Conservation (phyloP, 768 basidiomycete genomes). For the Russula emetica region DNA sequence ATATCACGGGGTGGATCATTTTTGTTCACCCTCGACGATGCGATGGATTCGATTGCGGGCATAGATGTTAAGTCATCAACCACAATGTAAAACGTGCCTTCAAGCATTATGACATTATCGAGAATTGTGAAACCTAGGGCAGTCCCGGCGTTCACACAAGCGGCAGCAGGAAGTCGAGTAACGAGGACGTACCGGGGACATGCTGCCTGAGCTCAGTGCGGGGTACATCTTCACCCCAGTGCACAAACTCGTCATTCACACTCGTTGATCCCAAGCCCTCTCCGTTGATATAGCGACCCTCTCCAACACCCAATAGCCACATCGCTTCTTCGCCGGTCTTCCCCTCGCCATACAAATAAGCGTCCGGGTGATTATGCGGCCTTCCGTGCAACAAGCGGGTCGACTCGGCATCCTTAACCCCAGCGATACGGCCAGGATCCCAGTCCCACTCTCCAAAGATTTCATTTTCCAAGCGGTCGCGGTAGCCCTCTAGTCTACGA, state of each 20-base stretch:
- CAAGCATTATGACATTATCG: slow-evolving; percentile 73
- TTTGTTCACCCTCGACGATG: slow-evolving; percentile 37
- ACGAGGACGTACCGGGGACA: slow-evolving; percentile 49
- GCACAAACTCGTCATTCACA: slow-evolving; percentile 50
- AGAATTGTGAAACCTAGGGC: slow-evolving; percentile 73
- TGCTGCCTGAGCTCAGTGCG: slow-evolving; percentile 56
- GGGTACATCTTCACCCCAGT: slow-evolving; percentile 57
- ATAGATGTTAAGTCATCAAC: slow-evolving; percentile 59
- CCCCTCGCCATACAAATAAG: slow-evolving; percentile 44
- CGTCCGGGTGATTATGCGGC: slow-evolving; percentile 27
- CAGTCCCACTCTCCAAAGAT: slow-evolving; percentile 69
- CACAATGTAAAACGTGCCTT: slow-evolving; percentile 70
- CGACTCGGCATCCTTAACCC: slow-evolving; percentile 46
- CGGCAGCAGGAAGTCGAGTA: not conserved
- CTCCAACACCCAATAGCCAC: slow-evolving; percentile 28
- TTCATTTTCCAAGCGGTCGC: slow-evolving; percentile 54
- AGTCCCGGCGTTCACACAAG: slow-evolving; percentile 2
- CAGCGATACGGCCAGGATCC: slow-evolving; percentile 56
- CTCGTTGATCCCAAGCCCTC: slow-evolving; percentile 31
- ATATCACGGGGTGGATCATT: slow-evolving; percentile 44
- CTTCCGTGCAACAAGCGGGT: slow-evolving; percentile 39
- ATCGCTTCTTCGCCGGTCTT: slow-evolving; percentile 30
- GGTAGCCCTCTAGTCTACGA: slow-evolving; percentile 47
- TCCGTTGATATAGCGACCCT: slow-evolving; percentile 28
- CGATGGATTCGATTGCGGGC: slow-evolving; percentile 52